Percentiles rank a stretch among this genome's conserved stretches.
Conservation (phyloP, 169 alveolate genomes). For the Plasmodium gallinaceum region DNA sequence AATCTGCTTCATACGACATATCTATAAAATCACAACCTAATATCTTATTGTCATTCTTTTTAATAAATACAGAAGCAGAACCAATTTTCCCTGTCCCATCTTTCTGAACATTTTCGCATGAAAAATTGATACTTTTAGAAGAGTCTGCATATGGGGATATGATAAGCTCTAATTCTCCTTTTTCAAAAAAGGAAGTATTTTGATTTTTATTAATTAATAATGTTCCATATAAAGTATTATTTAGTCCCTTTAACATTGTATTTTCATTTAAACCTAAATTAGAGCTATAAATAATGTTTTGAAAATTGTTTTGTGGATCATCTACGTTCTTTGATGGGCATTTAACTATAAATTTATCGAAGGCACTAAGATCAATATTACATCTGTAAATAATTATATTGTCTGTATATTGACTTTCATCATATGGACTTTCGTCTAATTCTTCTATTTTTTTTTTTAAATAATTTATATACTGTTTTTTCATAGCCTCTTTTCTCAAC, state of each 20-base stretch:
- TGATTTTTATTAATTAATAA: conserved; percentile 22
- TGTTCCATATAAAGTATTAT: conserved; percentile 30
- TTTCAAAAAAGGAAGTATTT: conserved; percentile 49
- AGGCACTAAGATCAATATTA: conserved; percentile 40
- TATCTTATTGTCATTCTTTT: conserved; percentile 61
- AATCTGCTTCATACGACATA: not conserved
- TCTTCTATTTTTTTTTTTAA: conserved; percentile 25
- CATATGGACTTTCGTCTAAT: conserved; percentile 14
- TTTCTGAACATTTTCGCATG: conserved; percentile 49
- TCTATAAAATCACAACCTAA: conserved; percentile 71
- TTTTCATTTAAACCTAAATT: conserved; percentile 26
- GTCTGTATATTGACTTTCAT: not conserved
- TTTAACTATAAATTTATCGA: conserved; percentile 34
- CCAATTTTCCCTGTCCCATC: conserved; percentile 16
- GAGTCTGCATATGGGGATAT: conserved; percentile 64
- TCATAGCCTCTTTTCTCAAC: conserved; percentile 36
- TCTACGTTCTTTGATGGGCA: conserved; percentile 12
- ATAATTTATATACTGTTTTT: conserved; percentile 48
- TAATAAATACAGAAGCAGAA: conserved; percentile 53
- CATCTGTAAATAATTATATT: conserved; percentile 31
- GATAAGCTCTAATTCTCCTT: conserved; percentile 40
- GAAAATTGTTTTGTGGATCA: too few relatives aligned
- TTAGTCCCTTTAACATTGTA: conserved; percentile 25
- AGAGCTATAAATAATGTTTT: conserved; percentile 19
- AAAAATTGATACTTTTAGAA: conserved; percentile 28